Percentiles rank a stretch among this genome's conserved stretches.
These are phyloP conservation scores for Apium graveolens DNA, from an alignment of 129 eudicot species.

Conservation along the genomic window DNA sequence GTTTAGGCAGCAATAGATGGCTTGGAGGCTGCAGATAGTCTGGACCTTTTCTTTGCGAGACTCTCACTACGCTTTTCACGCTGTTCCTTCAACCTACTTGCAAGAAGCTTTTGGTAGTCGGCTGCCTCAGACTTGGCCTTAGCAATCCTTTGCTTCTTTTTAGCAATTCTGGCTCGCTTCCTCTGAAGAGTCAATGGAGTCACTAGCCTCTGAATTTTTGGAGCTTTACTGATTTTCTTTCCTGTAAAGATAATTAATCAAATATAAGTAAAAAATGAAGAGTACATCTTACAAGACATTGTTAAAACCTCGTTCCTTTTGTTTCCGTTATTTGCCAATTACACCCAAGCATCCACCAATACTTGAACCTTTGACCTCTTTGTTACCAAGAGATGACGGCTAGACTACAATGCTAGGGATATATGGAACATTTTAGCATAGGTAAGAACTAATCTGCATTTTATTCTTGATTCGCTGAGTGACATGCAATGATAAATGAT, in stretches of 20 bases:
- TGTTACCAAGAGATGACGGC: background rate
- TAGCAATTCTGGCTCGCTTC: slow-evolving; percentile 84
- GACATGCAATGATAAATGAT: background rate
- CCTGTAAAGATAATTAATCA: slow-evolving; percentile 27
- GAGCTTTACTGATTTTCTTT: slow-evolving; percentile 72
- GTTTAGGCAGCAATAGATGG: slow-evolving; percentile 44
- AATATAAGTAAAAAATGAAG: background rate
- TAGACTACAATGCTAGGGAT: background rate
- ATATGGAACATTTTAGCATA: background rate
- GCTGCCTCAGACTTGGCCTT: slow-evolving; percentile 87
- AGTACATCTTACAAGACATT: background rate
- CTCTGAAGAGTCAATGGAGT: slow-evolving; percentile 86
- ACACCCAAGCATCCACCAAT: background rate
- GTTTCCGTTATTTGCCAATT: too few species aligned
- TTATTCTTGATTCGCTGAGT: background rate
- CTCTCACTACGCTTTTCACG: slow-evolving; percentile 79
- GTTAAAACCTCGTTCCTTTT: background rate
- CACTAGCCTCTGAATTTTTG: slow-evolving; percentile 78
- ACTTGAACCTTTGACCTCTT: background rate
- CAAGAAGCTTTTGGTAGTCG: slow-evolving; percentile 81
- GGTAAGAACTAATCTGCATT: background rate
- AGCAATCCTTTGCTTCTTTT: slow-evolving; percentile 81
- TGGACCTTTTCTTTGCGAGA: slow-evolving; percentile 76
- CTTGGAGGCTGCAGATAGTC: slow-evolving; percentile 67
- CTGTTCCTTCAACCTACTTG: slow-evolving; percentile 69